A percentile compares a stretch with the other conserved stretches of the same genome.
These are phyloP conservation scores for Schwanniomyces polymorphus DNA, from an alignment of 805 yeast genomes.

Conservation along the genomic window DNA sequence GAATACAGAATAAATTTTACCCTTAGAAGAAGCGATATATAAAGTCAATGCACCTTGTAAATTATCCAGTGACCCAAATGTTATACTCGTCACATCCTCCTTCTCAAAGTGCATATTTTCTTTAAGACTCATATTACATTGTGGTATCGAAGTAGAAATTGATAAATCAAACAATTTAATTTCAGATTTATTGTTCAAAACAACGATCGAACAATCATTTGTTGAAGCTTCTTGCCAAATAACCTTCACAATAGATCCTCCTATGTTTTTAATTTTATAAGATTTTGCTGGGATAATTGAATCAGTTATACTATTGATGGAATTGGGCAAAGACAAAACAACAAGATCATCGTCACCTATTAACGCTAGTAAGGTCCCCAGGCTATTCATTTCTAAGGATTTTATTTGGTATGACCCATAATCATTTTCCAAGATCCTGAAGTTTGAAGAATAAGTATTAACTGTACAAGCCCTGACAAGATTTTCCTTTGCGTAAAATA, in stretches of 20 bases:
- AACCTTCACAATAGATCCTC: constrained; percentile 17
- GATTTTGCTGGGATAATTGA: constrained; percentile 5
- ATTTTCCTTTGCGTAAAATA: constrained; percentile 32
- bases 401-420: constrained; percentile 27
- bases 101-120: constrained; percentile 6
- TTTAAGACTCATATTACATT: constrained; percentile 16
- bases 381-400: constrained; percentile 34
- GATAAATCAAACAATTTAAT: constrained; percentile 20
- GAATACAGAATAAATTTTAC: constrained; percentile 24
- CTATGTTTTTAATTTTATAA: constrained; percentile 13
- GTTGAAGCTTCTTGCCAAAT: constrained; percentile 24
- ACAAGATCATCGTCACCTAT: constrained; percentile 29
- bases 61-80: constrained; percentile 25
- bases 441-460: constrained; percentile 17
- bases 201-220: constrained; percentile 21
- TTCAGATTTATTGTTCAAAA: constrained; percentile 18
- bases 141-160: constrained; percentile 16
- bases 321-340: constrained; percentile 30
- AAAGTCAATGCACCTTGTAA: constrained; percentile 29
- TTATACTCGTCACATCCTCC: constrained; percentile 21
- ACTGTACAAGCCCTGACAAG: constrained; percentile 29
- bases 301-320: constrained; percentile 4
- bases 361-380: constrained; percentile 44
- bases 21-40: constrained; percentile 20
- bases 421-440: constrained; percentile 16